phyloP scores from a whole-genome alignment of 1,284 basidiomycete species.

The Boletellus sp. region DNA sequence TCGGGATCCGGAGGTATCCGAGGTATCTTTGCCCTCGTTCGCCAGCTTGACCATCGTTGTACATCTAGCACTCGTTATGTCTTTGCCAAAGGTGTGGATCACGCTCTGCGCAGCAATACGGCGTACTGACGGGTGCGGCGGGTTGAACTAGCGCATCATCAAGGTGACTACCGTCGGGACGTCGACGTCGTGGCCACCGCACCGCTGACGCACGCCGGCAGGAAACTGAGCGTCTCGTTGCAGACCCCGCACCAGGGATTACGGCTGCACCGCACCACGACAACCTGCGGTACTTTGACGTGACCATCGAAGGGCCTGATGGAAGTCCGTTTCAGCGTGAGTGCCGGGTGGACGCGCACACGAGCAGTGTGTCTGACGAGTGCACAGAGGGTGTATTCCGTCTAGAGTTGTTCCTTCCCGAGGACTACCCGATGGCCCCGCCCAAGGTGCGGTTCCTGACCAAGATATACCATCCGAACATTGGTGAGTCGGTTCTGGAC shows the following conservation, averaged over 20 bases:
- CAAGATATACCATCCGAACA: constrained; percentile 99
- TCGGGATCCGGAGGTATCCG: constrained; percentile 17
- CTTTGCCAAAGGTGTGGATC: constrained; percentile 28
- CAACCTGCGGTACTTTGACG: constrained; percentile 98
- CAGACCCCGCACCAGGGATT: constrained; percentile 96
- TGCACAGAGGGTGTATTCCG: constrained; percentile 84
- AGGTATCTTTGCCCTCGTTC: background rate
- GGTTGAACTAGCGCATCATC: constrained; percentile 49
- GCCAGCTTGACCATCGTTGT: constrained; percentile 16
- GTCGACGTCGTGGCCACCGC: constrained; percentile 16
- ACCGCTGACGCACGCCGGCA: constrained; percentile 35
- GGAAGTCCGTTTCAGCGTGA: constrained; percentile 92
- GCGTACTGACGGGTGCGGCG: constrained; percentile 13
- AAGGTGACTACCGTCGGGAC: constrained; percentile 38
- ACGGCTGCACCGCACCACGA: constrained; percentile 93
- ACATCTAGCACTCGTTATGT: constrained; percentile 16
- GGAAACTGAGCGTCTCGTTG: constrained; percentile 96
- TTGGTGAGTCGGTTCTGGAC: constrained; percentile 58
- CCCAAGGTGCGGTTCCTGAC: constrained; percentile 98
- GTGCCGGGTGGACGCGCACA: constrained; percentile 30
- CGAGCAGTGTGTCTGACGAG: constrained; percentile 6
- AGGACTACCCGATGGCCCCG: constrained; percentile 99
- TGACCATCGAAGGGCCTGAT: constrained; percentile 91
- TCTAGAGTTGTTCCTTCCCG: constrained; percentile 94
- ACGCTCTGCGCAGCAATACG: background rate